phyloP scores from a whole-genome alignment of 2,329 filamentous ascomycete genomes.

The Cladophialophora bantiana region DNA sequence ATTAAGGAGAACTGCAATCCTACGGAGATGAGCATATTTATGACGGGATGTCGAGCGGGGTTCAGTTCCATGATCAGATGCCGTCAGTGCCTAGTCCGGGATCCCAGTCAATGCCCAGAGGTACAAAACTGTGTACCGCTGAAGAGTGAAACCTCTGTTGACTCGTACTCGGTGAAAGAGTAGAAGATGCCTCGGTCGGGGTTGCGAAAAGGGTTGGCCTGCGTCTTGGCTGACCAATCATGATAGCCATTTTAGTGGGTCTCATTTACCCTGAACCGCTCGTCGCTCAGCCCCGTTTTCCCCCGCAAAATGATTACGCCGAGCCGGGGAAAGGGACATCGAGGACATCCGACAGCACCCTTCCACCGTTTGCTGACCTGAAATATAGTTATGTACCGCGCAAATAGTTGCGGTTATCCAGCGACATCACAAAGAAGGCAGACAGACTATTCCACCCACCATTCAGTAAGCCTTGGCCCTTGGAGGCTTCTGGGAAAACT shows the following conservation, averaged over 20 bases:
- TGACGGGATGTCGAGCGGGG: not conserved
- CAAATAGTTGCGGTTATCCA: too few relatives aligned
- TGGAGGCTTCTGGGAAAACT: too few relatives aligned
- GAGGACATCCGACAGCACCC: too few relatives aligned
- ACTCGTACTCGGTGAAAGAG: not conserved
- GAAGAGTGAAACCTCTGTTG: not conserved
- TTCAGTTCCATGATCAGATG: not conserved
- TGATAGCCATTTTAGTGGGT: not conserved
- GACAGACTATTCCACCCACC: too few relatives aligned
- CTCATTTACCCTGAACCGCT: not conserved
- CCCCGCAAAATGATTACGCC: not conserved
- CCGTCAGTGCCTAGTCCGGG: conserved; percentile 2
- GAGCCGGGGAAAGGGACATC: too few relatives aligned
- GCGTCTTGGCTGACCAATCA: not conserved
- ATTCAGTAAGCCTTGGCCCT: too few relatives aligned
- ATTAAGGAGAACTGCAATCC: not conserved
- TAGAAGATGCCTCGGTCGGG: conserved; percentile 2
- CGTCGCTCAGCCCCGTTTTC: not conserved
- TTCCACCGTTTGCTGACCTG: too few relatives aligned
- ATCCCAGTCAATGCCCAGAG: not conserved
- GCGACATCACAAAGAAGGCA: too few relatives aligned
- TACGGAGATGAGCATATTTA: not conserved
- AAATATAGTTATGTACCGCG: too few relatives aligned
- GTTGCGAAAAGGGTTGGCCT: not conserved
- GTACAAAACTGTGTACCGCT: not conserved